Base-by-base conservation (phyloP, 176 grass and related monocot genomes). In the Thinopyrum elongatum region DNA sequence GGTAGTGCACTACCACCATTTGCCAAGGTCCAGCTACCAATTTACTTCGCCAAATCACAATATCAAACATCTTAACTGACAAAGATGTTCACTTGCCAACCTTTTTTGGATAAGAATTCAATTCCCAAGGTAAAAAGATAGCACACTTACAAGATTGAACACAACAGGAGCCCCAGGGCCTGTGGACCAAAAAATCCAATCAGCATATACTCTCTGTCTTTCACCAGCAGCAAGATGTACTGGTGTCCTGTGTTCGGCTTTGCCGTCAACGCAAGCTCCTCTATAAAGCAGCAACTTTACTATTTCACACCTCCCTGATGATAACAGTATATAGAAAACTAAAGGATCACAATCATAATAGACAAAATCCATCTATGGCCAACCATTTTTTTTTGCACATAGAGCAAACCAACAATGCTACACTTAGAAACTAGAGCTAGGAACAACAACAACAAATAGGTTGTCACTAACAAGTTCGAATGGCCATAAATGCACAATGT, bases 101-200 rank as follows among this genome's bases (percentile, higher is more conserved):
- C 21, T 23, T 17, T 33, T 33, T 33, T 35, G 34, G 34, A 35
- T 35, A 5, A 35, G 3, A 35, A 35, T 35, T 35, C 34, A 35
- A 35, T 35, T 35, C 34, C 34, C 34, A 35, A 35, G 34, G 34
- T 35, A 35, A 35, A 35, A n/a, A n/a, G n/a, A n/a, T n/a, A 35
- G 34, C 4, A 35, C 34, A 35, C 34, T 35, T 35, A 35, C 2
- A 35, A 35, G 0, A 5, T 35, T 35, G 34, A 35, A 35, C 6
- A 35, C 4, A 35, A 5, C 34, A 35, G 92, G 92, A 87, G 89
- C 92, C 5, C 21, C 89, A 85, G 92, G 89, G 39, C 92, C 92
- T 94, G 87, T 57, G 53, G 27, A 70, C 5, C 74, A n/a, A 80
- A 31, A 74, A 74, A 87, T 26, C 13, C 8, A 80, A n/a, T 74